Conservation (phyloP, 495 filamentous ascomycete species). For the Ascobolus immersus region DNA sequence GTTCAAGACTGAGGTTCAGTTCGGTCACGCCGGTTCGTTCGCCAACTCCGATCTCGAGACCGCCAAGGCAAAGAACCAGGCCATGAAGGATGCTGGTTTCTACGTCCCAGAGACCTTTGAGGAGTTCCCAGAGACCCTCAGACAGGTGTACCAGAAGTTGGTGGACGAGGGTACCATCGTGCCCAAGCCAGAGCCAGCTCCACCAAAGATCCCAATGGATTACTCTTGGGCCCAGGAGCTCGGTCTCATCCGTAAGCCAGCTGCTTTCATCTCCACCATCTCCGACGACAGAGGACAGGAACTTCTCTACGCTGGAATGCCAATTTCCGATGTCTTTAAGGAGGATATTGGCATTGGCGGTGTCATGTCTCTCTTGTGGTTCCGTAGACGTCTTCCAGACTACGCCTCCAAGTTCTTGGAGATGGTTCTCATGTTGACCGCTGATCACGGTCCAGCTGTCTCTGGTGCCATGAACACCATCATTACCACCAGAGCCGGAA, state of each 20-base stretch:
- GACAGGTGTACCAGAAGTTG: slow-evolving; percentile 57
- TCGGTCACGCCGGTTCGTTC: slow-evolving; percentile 93
- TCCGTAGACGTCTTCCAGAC: slow-evolving; percentile 87
- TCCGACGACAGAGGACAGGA: slow-evolving; percentile 99
- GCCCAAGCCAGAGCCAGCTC: slow-evolving; percentile 65
- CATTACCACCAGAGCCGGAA: slow-evolving; percentile 95
- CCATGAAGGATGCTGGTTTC: slow-evolving; percentile 84
- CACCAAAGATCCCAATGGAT: slow-evolving; percentile 98
- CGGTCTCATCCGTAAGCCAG: slow-evolving; percentile 95
- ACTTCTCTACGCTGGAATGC: slow-evolving; percentile 94
- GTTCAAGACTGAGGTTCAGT: slow-evolving; percentile 99
- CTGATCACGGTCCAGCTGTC: slow-evolving; percentile 94
- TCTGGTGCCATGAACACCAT: slow-evolving; percentile 99
- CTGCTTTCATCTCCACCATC: slow-evolving; percentile 98
- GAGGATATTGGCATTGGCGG: slow-evolving; percentile 97
- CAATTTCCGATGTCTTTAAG: slow-evolving; percentile 95
- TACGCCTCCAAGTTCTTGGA: slow-evolving; percentile 97
- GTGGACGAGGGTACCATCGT: slow-evolving; percentile 60
- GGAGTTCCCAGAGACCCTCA: slow-evolving; percentile 58
- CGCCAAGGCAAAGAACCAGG: slow-evolving; percentile 81
- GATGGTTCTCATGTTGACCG: slow-evolving; percentile 99
- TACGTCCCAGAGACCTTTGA: slow-evolving; percentile 90
- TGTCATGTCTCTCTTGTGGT: slow-evolving; percentile 99
- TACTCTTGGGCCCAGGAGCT: slow-evolving; percentile 99
- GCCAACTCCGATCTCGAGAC: slow-evolving; percentile 99